Base-by-base conservation (phyloP, 306 rosid genomes). In the Prunus fruticosa region DNA sequence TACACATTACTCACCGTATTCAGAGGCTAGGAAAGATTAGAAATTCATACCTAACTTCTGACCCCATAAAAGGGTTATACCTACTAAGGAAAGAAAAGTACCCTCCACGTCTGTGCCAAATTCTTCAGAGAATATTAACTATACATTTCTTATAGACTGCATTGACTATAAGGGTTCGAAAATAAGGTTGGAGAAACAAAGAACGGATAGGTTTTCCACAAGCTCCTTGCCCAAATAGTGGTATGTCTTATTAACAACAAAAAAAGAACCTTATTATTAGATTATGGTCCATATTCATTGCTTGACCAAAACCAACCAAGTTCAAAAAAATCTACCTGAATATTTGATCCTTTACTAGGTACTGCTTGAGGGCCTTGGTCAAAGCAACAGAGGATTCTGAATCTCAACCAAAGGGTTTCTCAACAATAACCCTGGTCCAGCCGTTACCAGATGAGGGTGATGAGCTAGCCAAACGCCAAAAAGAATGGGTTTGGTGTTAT, bases 81-180 rank as follows among this genome's bases (percentile, higher is more conserved):
- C 66, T 67, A 58, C 27, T 25, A 58, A 28, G 67, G 85, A 80
- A 58, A 82, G 64, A 75, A 45, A 64, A 72, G 64, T 86, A 93
- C 98, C 98, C 96, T 83, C 96, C 96, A 69, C 98, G 95, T 73
- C 98, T 96, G 98, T 93, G 79, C 98, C 96, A 84, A 93, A 93
- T 80, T 93, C 96, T 83, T 93, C 96, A 4, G 95, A 93, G 82
- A 93, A 93, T 82, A 91, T 83, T 12, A 91, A 78, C 78, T 93
- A 91, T 52, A 93, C 98, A 70, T 91, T 93, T 81, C 93, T 86
- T 80, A 93, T 93, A 80, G 88, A 93, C 82, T 93, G 98, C 86
- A 96, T 93, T 46, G 98, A 86, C 96, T 96, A 93, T 72, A 93
- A 82, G 46, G 98, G 96, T 79, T 93, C 93, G 80, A 93, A 93